These are phyloP conservation scores for Cicer chorassanicum DNA, from an alignment of 306 rosid species.

Conservation along the genomic window DNA sequence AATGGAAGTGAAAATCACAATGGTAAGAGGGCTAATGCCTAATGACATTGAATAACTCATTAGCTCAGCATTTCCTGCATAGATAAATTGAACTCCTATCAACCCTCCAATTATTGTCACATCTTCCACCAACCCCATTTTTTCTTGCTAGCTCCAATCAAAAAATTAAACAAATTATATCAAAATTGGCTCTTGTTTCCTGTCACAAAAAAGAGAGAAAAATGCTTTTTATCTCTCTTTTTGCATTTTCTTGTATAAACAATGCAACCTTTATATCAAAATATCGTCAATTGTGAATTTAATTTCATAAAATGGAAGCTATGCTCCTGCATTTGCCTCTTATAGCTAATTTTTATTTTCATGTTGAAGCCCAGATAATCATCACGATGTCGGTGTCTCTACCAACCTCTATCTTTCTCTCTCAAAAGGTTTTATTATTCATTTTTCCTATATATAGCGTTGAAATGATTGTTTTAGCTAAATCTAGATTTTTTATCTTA, in stretches of 20 bases:
- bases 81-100: constrained; percentile 63
- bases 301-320: constrained; percentile 6
- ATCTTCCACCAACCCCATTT: constrained; percentile 54
- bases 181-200: neutral
- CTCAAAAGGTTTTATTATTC: neutral
- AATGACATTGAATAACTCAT: constrained; percentile 68
- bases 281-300: neutral
- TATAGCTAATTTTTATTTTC: neutral
- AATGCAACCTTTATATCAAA: neutral
- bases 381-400: constrained; percentile 28
- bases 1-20: constrained; percentile 63
- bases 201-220: constrained; percentile 12
- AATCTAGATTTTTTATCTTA: constrained; percentile 38
- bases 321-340: neutral
- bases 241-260: neutral
- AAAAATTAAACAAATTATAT: constrained; percentile 9
- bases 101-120: constrained; percentile 61
- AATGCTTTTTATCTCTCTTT: neutral
- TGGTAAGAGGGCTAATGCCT: constrained; percentile 65
- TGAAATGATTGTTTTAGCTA: constrained; percentile 38
- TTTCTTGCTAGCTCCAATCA: constrained; percentile 3
- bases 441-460: constrained; percentile 1
- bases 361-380: constrained; percentile 32
- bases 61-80: constrained; percentile 71
- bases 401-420: constrained; percentile 38